Percentiles rank a stretch among this genome's conserved stretches.
Conservation (phyloP, 2,329 filamentous ascomycete genomes). For the Dryadomyces sulphureus region DNA sequence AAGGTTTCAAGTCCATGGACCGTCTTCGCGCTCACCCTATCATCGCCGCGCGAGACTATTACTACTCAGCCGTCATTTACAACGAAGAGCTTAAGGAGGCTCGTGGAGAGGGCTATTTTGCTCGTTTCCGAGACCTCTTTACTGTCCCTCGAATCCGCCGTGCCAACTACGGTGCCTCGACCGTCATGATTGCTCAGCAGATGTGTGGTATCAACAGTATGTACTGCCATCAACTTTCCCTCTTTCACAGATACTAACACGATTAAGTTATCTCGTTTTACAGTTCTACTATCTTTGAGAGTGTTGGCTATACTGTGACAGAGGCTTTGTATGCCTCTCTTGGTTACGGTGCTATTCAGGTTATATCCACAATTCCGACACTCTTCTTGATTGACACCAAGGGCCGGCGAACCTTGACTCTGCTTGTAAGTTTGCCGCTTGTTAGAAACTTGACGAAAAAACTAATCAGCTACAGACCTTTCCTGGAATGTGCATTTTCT, state of each 20-base stretch:
- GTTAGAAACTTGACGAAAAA: no score
- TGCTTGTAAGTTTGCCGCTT: slow-evolving; percentile 22
- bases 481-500: slow-evolving; percentile 48
- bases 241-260: not conserved
- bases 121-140: slow-evolving; percentile 49
- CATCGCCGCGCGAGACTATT: slow-evolving; percentile 44
- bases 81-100: slow-evolving; percentile 38
- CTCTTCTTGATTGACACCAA: slow-evolving; percentile 52
- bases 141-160: slow-evolving; percentile 53
- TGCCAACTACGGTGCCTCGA: slow-evolving; percentile 60
- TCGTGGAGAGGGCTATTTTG: slow-evolving; percentile 35
- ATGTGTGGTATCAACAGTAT: slow-evolving; percentile 41
- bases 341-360: slow-evolving; percentile 40
- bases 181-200: slow-evolving; percentile 67
- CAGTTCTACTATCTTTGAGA: slow-evolving; percentile 28
- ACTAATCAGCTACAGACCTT: slow-evolving; percentile 29
- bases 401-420: slow-evolving; percentile 43
- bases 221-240: not conserved
- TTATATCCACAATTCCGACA: slow-evolving; percentile 51
- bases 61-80: slow-evolving; percentile 43
- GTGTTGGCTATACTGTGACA: slow-evolving; percentile 24
- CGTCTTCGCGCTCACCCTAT: slow-evolving; percentile 38
- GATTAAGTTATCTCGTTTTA: slow-evolving; percentile 27
- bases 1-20: slow-evolving; percentile 42
- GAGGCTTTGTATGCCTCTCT: slow-evolving; percentile 26